Percentiles rank a stretch among this genome's conserved stretches.
Evolutionary conservation across 208 protist species (phyloP).

Genomic region (Sergeia podlipaevii): DNA sequence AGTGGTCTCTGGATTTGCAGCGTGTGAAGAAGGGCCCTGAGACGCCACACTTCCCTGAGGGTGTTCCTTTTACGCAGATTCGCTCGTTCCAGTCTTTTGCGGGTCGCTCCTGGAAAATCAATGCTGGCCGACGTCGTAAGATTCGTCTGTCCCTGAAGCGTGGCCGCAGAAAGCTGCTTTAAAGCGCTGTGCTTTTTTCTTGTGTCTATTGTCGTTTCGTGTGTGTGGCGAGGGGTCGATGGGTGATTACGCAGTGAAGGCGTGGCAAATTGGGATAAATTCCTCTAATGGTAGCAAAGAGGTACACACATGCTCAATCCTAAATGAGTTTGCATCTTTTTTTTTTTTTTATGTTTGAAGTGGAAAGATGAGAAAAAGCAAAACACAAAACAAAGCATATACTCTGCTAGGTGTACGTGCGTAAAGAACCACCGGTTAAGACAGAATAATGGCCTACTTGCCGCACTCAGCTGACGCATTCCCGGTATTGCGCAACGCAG

Average conservation of each 20-base stretch:
- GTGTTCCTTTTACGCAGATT: conserved; percentile 85
- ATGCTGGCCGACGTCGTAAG: conserved; percentile 78
- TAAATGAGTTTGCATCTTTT: no score
- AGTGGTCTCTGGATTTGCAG: conserved; percentile 83
- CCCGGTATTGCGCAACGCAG: no score
- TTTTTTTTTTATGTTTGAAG: no score
- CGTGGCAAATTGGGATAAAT: no score
- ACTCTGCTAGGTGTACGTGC: no score
- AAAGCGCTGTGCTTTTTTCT: conserved; percentile 9
- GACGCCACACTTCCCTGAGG: conserved; percentile 82
- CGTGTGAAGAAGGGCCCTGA: conserved; percentile 77
- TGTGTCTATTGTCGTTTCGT: not conserved
- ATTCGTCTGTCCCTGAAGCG: conserved; percentile 86
- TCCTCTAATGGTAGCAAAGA: no score
- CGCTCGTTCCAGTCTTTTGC: conserved; percentile 85
- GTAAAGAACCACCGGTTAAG: no score
- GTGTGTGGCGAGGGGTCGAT: not conserved
- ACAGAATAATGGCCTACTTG: no score
- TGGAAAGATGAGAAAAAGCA: no score
- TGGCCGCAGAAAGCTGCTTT: conserved; percentile 83
- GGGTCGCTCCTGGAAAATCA: conserved; percentile 83
- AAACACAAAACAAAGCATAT: no score
- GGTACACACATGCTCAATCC: no score
- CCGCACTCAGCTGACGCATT: no score
- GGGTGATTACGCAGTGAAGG: not conserved